Base-by-base conservation (phyloP, 2,329 filamentous ascomycete genomes). In the Neospermospora avenae region DNA sequence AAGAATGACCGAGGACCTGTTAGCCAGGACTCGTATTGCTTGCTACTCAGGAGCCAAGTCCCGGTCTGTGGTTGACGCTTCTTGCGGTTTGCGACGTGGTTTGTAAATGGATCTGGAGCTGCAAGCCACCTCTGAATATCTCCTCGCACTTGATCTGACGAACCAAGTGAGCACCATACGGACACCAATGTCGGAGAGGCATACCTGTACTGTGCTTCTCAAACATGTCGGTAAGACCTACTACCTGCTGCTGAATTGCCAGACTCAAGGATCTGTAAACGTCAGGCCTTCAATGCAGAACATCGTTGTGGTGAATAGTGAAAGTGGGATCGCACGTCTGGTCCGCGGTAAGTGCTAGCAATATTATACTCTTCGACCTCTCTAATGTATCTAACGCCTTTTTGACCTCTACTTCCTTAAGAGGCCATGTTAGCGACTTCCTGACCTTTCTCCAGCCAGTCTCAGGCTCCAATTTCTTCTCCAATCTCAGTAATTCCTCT, bases 11-110 rank as follows among this genome's bases (percentile, higher is more conserved):
- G 64, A 0, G 61, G 58, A 0, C 55, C 58, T 2, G 37, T 16
- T 2, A 74, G 60, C 74, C 74, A 77, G 0, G 58, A 24, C 18
- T 55, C 62, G 41, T 71, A 76, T 28, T 61, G 51, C 42, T 60
- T 44, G n/a, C 57, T 59, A 20, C 55, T 55, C 11, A 67, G 11
- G 20, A 70, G 62, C 68, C 68, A 70, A 41, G 24, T 35, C 42
- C 69, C 69, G 4, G 68, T 72, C 3, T 57, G 60, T n/a, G 58
- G 18, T 41, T 70, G 68, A 20, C 63, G 55, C 45, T 64, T 65
- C 54, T 69, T 65, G 10, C 65, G 58, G 39, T 61, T 63, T 20
- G 56, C 58, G 28, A 57, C 46, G 41, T 71, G 62, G 24, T 68
- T 71, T 11, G 42, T 11, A 34, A 46, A 65, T 10, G 67, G 62